Conservation (phyloP, 257 asterid species). For the Craterostigma plantagineum region DNA sequence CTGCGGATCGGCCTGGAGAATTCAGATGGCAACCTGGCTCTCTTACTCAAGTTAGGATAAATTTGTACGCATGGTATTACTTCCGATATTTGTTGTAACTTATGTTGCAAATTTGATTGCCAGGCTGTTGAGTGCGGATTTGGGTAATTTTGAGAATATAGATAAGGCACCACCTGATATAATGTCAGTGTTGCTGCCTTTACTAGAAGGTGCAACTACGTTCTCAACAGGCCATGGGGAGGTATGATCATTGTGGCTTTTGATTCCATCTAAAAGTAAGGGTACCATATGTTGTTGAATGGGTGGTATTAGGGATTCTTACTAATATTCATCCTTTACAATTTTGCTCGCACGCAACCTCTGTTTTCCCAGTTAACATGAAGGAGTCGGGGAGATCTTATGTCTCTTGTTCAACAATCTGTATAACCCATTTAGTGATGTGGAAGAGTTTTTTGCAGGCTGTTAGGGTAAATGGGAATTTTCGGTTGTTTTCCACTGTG, state of each 20-base stretch:
- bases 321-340: background rate
- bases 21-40: constrained; percentile 99
- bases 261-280: background rate
- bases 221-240: constrained; percentile 83
- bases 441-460: constrained; percentile 33
- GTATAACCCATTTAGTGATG: background rate
- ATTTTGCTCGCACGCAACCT: background rate
- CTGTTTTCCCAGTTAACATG: background rate
- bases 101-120: constrained; percentile 7
- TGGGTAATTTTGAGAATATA: constrained; percentile 93
- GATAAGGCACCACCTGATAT: constrained; percentile 91
- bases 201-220: constrained; percentile 61
- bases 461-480: constrained; percentile 50
- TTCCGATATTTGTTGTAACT: constrained; percentile 5
- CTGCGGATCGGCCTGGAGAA: constrained; percentile 89
- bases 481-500: constrained; percentile 75
- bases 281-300: no score
- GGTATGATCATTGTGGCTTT: constrained; percentile 24
- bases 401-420: no score
- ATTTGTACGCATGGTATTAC: background rate
- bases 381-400: no score
- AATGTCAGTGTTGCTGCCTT: constrained; percentile 57
- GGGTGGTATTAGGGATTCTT: background rate
- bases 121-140: constrained; percentile 81
- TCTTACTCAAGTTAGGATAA: constrained; percentile 57